Evolutionary conservation across 495 filamentous ascomycete genomes (phyloP), one percentile per base, ranked within the genome.

Genomic region (Neurospora sp.): DNA sequence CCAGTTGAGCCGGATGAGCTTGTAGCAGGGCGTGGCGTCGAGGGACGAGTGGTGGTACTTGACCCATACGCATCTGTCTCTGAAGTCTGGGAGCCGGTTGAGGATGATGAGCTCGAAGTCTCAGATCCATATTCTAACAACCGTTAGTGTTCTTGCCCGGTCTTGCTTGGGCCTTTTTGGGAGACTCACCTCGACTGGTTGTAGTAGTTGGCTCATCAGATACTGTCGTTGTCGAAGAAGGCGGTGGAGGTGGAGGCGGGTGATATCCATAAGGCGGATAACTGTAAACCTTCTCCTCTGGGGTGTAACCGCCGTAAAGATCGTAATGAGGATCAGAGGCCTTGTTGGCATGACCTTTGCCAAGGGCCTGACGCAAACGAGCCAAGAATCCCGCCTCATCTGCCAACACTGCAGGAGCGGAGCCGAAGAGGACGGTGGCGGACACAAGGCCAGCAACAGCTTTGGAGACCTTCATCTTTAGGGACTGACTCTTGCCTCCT

Each of bases 221-320:
- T 8, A 44, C 72, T 59, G 71, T 39, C 41, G 73, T 72, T 27
- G 75, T 73, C 44, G 78, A 79, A 10, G 78, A 77, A 16, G 72
- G 70, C 22, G 77, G 74, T 22, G 81, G 78, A 39, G 79, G 74
- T 8, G 80, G 80, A 35, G 77, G 80, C 42, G 81, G 82, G 1
- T 80, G 80, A 73, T 85, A 85, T 72, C 82, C 84, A 76, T 86
- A 85, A 45, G 82, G 78, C 3, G 75, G 79, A 75, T 82, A 81
- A 27, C 79, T 77, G 71, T 85, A 82, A 9, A 78, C 80, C 39
- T 74, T 80, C 44, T 72, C 76, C 20, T 80, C 72, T 40, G 74
- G 75, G 20, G 72, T 45, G 45, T 74, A 76, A 8, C 73, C 77
- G 39, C 73, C 77, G 31, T 75, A 78, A 45, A 77, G 76, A 41